These are phyloP conservation scores for Trypanosoma melophagium DNA, from an alignment of 208 protist species.

Conservation along the genomic window DNA sequence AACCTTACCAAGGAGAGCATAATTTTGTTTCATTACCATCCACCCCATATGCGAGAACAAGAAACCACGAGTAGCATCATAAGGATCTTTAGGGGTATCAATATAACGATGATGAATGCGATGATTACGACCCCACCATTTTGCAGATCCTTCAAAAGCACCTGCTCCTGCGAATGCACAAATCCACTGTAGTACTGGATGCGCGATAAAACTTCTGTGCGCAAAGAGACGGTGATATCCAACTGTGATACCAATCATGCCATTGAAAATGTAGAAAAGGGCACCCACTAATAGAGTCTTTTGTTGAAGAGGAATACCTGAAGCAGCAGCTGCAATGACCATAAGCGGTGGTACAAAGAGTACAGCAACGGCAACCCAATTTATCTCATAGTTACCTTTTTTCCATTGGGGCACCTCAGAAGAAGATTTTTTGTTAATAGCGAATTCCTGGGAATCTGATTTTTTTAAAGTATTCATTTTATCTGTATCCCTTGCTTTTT, in stretches of 20 bases:
- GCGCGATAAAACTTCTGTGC: conserved; percentile 81
- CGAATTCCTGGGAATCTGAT: background rate
- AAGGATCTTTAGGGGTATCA: conserved; percentile 91
- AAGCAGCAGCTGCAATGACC: conserved; percentile 26
- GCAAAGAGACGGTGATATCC: conserved; percentile 91
- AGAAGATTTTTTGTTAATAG: conserved; percentile 33
- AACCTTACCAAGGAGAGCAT: conserved; percentile 73
- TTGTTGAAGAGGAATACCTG: conserved; percentile 62
- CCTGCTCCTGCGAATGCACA: conserved; percentile 80
- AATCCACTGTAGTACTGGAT: conserved; percentile 57
- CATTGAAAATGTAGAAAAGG: conserved; percentile 82
- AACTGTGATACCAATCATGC: conserved; percentile 87
- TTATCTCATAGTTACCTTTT: conserved; percentile 73
- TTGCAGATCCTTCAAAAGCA: conserved; percentile 89
- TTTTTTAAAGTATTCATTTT: conserved; percentile 4
- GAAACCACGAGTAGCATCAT: conserved; percentile 89
- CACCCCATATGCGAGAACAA: conserved; percentile 91
- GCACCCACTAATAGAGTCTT: conserved; percentile 69
- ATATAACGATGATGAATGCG: conserved; percentile 91
- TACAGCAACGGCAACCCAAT: conserved; percentile 74
- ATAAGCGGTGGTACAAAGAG: conserved; percentile 51
- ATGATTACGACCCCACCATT: conserved; percentile 91
- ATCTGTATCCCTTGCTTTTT: conserved; percentile 4
- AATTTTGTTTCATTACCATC: conserved; percentile 93
- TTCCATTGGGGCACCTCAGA: conserved; percentile 56